Evolutionary conservation across 306 rosid genomes (phyloP).

Genomic region (Rubus parviflorus): DNA sequence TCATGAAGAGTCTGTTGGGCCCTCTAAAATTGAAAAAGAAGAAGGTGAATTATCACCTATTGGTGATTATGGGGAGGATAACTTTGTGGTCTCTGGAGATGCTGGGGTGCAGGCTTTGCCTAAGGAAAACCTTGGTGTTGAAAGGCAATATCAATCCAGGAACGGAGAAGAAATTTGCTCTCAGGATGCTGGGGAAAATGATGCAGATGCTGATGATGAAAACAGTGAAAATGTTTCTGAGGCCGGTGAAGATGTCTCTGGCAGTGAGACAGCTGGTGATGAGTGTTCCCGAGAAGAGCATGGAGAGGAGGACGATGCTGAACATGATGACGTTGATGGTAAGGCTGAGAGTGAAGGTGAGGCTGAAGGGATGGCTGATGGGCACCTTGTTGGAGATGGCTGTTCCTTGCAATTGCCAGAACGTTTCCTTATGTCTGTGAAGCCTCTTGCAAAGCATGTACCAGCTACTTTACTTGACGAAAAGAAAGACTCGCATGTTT

Average conservation of each 20-base stretch:
- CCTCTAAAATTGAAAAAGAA: constrained; percentile 80
- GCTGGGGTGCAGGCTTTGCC: constrained; percentile 38
- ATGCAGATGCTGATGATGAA: constrained; percentile 92
- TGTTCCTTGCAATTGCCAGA: constrained; percentile 59
- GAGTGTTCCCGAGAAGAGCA: constrained; percentile 84
- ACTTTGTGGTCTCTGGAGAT: constrained; percentile 63
- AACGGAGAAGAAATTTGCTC: constrained; percentile 50
- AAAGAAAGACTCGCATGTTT: constrained; percentile 59
- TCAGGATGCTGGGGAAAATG: constrained; percentile 67
- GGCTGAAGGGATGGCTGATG: constrained; percentile 78
- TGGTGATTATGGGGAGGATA: constrained; percentile 85
- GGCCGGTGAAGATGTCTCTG: constrained; percentile 86
- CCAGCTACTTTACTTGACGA: constrained; percentile 49
- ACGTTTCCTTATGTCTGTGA: constrained; percentile 69
- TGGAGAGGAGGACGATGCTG: constrained; percentile 77
- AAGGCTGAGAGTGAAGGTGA: constrained; percentile 99
- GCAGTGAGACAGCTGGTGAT: constrained; percentile 92
- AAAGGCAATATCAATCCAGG: constrained; percentile 54
- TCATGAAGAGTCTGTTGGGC: constrained; percentile 60
- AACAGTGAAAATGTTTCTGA: constrained; percentile 93
- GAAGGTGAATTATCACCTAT: constrained; percentile 97
- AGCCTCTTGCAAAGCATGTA: constrained; percentile 84
- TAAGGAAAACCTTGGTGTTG: constrained; percentile 45
- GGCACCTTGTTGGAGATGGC: constrained; percentile 65
- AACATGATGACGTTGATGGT: constrained; percentile 67